A percentile compares a stretch with the other conserved stretches of the same genome.
Evolutionary conservation across 495 filamentous ascomycete genomes (phyloP).

Genomic region (Gamarada debralockiae): DNA sequence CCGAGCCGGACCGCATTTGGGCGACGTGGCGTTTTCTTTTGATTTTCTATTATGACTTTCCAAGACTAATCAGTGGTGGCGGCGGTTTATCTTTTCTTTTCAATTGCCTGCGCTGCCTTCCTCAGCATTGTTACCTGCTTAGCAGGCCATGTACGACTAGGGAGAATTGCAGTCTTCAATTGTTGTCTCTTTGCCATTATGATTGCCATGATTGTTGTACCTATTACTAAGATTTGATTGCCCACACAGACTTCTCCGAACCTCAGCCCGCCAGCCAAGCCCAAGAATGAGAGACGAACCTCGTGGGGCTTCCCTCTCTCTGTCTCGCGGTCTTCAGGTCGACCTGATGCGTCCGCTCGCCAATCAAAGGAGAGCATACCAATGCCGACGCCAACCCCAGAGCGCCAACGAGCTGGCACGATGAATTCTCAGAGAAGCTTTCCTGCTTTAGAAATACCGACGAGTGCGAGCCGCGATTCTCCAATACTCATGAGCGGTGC

Average conservation of each 20-base stretch:
- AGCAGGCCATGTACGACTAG: conserved; percentile 27
- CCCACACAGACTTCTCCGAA: conserved; percentile 11
- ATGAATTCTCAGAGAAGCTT: neutral
- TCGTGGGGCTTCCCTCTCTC: conserved; percentile 29
- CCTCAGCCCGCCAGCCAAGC: conserved; percentile 14
- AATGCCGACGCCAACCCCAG: neutral
- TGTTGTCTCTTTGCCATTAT: conserved; percentile 15
- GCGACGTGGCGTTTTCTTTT: conserved; percentile 26
- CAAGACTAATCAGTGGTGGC: conserved; percentile 33
- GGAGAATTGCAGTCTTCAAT: conserved; percentile 22
- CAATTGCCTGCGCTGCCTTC: conserved; percentile 12
- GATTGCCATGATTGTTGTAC: conserved; percentile 13
- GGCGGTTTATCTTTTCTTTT: conserved; percentile 8
- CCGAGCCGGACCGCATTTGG: conserved; percentile 21
- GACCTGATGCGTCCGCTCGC: conserved; percentile 8
- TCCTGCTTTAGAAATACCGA: too few species aligned
- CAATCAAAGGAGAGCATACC: conserved; percentile 7
- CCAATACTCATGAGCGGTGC: conserved; percentile 6
- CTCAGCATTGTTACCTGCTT: conserved; percentile 23
- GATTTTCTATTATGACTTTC: conserved; percentile 31
- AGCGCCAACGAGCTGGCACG: neutral
- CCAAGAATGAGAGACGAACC: conserved; percentile 24
- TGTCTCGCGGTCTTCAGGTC: conserved; percentile 14
- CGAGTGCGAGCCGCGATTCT: neutral
- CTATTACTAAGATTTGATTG: conserved; percentile 22